Evolutionary conservation across 2,329 filamentous ascomycete genomes (phyloP).

Genomic region (Meredithiella fracta): DNA sequence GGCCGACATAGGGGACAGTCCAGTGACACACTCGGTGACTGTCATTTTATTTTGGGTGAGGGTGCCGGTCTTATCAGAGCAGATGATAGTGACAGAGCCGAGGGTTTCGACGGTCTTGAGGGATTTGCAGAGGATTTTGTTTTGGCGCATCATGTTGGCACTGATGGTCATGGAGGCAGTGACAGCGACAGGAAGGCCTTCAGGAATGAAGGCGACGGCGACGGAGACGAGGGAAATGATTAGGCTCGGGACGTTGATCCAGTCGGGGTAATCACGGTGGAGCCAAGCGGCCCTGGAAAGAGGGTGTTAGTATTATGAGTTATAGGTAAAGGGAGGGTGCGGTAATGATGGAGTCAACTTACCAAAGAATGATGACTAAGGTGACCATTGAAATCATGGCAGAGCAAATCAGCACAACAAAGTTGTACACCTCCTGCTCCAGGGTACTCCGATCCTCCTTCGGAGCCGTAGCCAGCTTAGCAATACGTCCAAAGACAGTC

Average conservation of each 20-base stretch:
- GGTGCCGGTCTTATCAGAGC: conserved; percentile 97
- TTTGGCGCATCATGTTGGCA: conserved; percentile 95
- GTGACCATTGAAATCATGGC: conserved; percentile 94
- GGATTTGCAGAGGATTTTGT: conserved; percentile 92
- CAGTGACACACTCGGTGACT: conserved; percentile 77
- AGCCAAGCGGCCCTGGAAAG: conserved; percentile 58
- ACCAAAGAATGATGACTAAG: conserved; percentile 91
- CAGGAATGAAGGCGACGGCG: conserved; percentile 91
- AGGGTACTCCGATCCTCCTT: conserved; percentile 94
- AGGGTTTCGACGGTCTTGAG: conserved; percentile 93
- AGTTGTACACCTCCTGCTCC: conserved; percentile 98
- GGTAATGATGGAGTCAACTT: conserved; percentile 55
- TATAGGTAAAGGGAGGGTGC: conserved; percentile 19
- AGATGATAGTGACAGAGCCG: conserved; percentile 97
- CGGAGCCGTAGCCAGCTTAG: conserved; percentile 94
- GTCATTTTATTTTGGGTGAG: conserved; percentile 99
- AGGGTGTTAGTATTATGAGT: conserved; percentile 44
- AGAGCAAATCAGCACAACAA: conserved; percentile 56
- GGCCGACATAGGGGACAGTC: conserved; percentile 75
- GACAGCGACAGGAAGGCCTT: conserved; percentile 93
- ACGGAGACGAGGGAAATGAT: conserved; percentile 57
- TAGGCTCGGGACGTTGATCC: conserved; percentile 88
- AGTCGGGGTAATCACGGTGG: conserved; percentile 96
- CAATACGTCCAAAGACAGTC: conserved; percentile 95
- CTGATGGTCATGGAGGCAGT: conserved; percentile 92